These are phyloP conservation scores for Microdochium nivale DNA, from an alignment of 2,329 filamentous ascomycete genomes.

Conservation along the genomic window DNA sequence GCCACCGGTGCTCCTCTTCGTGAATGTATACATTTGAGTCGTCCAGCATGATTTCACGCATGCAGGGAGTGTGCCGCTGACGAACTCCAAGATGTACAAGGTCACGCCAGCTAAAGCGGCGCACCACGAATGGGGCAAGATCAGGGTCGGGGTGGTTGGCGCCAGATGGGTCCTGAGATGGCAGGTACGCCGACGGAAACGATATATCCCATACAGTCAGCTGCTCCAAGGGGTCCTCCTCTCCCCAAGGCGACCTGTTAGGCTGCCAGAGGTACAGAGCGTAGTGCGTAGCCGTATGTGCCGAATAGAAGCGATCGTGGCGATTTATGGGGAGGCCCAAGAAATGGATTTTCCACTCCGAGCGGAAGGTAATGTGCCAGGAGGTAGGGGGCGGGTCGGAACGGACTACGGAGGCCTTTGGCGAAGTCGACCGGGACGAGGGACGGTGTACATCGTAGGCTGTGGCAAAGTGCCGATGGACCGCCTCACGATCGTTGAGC, in stretches of 20 bases:
- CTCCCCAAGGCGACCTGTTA: conserved; percentile 43
- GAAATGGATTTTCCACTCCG: conserved; percentile 53
- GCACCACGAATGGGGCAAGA: conserved; percentile 34
- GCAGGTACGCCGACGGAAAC: conserved; percentile 34
- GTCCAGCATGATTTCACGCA: conserved; percentile 43
- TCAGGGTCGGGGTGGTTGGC: conserved; percentile 22
- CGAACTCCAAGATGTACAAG: conserved; percentile 43
- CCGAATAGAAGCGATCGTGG: conserved; percentile 54
- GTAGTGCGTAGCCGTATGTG: conserved; percentile 51
- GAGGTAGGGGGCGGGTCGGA: conserved; percentile 7
- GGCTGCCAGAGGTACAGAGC: conserved; percentile 55
- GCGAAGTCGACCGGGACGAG: conserved; percentile 3
- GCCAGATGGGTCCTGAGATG: conserved; percentile 39
- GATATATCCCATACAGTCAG: conserved; percentile 53
- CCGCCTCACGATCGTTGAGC: conserved; percentile 38
- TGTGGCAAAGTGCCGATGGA: conserved; percentile 51
- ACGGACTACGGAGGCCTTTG: conserved; percentile 2
- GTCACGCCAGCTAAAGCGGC: conserved; percentile 38
- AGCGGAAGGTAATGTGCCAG: conserved; percentile 41
- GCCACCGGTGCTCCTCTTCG: conserved; percentile 45
- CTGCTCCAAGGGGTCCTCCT: conserved; percentile 48
- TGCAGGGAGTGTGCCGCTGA: conserved; percentile 39
- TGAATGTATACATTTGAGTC: conserved; percentile 42
- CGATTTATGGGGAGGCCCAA: conserved; percentile 44
- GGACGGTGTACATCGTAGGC: conserved; percentile 39